Conservation (phyloP, 345 rosid genomes). For the Brassica napus region Da-Ae NC_063450.1:31565501-31566000, state of each 20-base stretch:
- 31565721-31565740: background rate
- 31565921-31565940: constrained; percentile 7
- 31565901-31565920: constrained; percentile 18
- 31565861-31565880: background rate
- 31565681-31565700: background rate
- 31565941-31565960: background rate
- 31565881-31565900: background rate
- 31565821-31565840: constrained; percentile 6
- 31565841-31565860: background rate
- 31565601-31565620: background rate
- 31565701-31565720: background rate
- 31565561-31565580: background rate
- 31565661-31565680: background rate
- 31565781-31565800: constrained; percentile 12
- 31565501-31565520: background rate
- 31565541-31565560: background rate
- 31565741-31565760: constrained; percentile 15
- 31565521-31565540: background rate
- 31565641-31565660: background rate
- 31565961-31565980: background rate
- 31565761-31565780: background rate
- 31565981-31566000: background rate
- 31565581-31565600: background rate
- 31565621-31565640: background rate
- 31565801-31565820: background rate